phyloP scores from a whole-genome alignment of 257 asterid genomes.

The Striga asiatica region DNA sequence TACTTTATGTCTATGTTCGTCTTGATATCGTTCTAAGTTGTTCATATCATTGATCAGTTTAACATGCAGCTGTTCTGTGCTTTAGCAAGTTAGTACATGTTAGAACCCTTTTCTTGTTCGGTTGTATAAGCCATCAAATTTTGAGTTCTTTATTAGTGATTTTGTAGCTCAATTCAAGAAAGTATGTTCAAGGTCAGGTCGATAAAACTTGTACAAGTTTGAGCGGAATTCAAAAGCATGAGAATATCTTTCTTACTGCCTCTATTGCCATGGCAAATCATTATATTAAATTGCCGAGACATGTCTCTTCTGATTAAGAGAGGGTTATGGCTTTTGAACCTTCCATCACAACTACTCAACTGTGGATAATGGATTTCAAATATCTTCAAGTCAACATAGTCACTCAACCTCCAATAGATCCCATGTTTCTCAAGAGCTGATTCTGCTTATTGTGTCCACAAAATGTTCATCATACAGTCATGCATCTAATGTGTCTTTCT shows the following conservation, averaged over 20 bases:
- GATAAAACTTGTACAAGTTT: background rate
- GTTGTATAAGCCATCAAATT: background rate
- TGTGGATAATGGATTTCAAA: too few relatives aligned
- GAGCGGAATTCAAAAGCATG: background rate
- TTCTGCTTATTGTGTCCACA: background rate
- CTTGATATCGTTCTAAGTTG: background rate
- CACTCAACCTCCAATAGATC: too few relatives aligned
- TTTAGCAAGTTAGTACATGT: background rate
- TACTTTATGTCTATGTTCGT: background rate
- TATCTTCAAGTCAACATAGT: too few relatives aligned
- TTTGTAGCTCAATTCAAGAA: too few relatives aligned
- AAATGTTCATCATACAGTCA: background rate
- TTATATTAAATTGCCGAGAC: too few relatives aligned
- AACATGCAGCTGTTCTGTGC: background rate
- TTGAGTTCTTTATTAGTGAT: background rate
- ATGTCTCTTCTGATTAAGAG: too few relatives aligned
- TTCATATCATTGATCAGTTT: background rate
- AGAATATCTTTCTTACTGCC: background rate
- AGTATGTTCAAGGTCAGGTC: too few relatives aligned
- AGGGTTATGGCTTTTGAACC: too few relatives aligned
- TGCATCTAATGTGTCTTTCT: slow-evolving; percentile 3
- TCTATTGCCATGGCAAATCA: background rate
- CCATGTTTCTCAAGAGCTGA: too few relatives aligned
- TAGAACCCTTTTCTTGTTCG: background rate
- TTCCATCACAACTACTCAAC: too few relatives aligned